Conservation (phyloP, 495 filamentous ascomycete genomes). For the Aspergillus olivimuriae region DNA sequence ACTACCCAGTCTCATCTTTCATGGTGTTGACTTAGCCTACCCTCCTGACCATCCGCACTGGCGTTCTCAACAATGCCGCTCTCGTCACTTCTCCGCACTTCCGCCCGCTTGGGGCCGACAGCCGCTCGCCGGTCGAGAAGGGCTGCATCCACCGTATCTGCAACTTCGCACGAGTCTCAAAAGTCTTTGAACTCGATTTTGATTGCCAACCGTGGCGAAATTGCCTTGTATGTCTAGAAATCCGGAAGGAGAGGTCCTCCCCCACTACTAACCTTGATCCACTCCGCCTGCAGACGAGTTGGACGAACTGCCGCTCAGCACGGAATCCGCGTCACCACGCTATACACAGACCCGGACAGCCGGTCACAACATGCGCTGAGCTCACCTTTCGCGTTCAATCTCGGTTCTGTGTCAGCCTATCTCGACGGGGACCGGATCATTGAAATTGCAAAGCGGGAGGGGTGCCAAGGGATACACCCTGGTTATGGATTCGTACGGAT, state of each 20-base stretch:
- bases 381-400: slow-evolving; percentile 72
- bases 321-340: slow-evolving; percentile 88
- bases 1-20: neutral
- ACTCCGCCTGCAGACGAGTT: slow-evolving; percentile 55
- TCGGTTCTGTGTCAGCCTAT: slow-evolving; percentile 77
- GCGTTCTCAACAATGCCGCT: slow-evolving; percentile 30
- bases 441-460: slow-evolving; percentile 71
- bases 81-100: slow-evolving; percentile 43
- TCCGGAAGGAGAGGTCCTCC: neutral
- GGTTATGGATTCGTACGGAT: slow-evolving; percentile 86
- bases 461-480: slow-evolving; percentile 87
- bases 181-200: slow-evolving; percentile 73
- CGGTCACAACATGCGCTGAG: slow-evolving; percentile 81
- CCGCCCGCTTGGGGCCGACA: slow-evolving; percentile 32
- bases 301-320: slow-evolving; percentile 76
- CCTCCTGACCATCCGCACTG: slow-evolving; percentile 1
- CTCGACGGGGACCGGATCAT: slow-evolving; percentile 93
- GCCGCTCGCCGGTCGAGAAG: slow-evolving; percentile 28
- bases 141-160: slow-evolving; percentile 28
- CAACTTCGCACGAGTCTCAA: slow-evolving; percentile 13
- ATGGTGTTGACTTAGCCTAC: slow-evolving; percentile 6
- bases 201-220: slow-evolving; percentile 96
- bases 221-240: slow-evolving; percentile 65
- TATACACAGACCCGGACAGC: slow-evolving; percentile 92
- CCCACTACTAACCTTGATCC: slow-evolving; percentile 7